Evolutionary conservation across 768 basidiomycete genomes (phyloP), one percentile per base, ranked within the genome.

Genomic region (Coprinopsis cinerea): DNA sequence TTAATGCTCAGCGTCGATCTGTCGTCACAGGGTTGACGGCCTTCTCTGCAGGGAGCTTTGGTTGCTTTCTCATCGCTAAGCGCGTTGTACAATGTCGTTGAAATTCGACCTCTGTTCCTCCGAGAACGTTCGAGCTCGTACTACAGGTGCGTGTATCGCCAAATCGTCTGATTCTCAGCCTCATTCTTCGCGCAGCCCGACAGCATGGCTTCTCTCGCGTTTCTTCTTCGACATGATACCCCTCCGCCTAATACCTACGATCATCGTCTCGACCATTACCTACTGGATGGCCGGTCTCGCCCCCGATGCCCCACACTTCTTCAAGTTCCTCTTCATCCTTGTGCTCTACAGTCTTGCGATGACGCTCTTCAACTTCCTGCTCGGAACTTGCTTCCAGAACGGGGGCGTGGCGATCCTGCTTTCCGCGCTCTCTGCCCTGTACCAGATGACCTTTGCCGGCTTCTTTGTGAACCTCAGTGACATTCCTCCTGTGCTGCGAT

Each of bases 231-330:
- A 98, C 59, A 81, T 94, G 47, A 71, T 96, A 36, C 94, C 94
- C 1, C 71, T 98, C 27, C 81, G 94, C 24, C 71, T 98, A 36
- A 75, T 96, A 32, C 94, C 94, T 1, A 93, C 92, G 0, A 84
- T 98, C 46, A 70, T 94, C 44, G 84, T 96, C 4, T 78, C 83
- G 2, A 82, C 88, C 3, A 88, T 93, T 46, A 85, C 84, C n/a
- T 92, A 92, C 58, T 92, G 90, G 89, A 93, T 97, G 94, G 91
- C 92, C 2, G 93, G 94, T 11, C 78, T 97, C 3, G 77, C 88
- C 1, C 74, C 74, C 3, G 77, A 87, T 36, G 82, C 92, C 1
- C 78, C 83, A 0, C 75, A 86, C 61, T 97, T 86, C 75, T 98
- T 96, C 84, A 98, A 96, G 60, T 98, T 89, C 69, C 71, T 96